Evolutionary conservation across 2,329 filamentous ascomycete species (phyloP).

Genomic region (Fusarium sp.): DNA sequence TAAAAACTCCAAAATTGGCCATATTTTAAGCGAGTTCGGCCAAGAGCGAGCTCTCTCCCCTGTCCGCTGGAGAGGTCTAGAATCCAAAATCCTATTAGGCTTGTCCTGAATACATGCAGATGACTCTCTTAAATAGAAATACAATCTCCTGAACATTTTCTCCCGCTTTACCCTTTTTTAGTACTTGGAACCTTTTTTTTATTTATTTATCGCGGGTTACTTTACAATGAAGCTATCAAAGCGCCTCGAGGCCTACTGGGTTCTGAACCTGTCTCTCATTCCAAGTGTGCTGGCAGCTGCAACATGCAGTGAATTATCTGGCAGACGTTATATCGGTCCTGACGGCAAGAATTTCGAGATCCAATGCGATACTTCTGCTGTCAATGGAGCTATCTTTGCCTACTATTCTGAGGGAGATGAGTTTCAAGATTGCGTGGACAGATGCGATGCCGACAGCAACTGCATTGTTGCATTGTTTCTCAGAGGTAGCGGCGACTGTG

Average conservation of each 20-base stretch:
- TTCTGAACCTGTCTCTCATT: background rate
- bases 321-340: background rate
- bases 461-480: background rate
- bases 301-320: background rate
- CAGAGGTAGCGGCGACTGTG: background rate
- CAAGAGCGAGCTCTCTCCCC: background rate
- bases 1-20: background rate
- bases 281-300: background rate
- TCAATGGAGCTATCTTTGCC: background rate
- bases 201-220: too few species aligned
- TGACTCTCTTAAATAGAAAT: background rate
- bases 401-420: background rate
- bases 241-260: too few species aligned
- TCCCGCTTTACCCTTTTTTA: too few species aligned
- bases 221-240: background rate
- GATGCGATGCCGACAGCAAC: background rate
- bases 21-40: too few species aligned
- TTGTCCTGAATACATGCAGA: background rate
- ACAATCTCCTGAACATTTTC: background rate
- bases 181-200: too few species aligned
- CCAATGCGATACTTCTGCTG: background rate
- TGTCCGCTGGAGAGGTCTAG: background rate
- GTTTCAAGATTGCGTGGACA: background rate
- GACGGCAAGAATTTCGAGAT: background rate
- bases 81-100: accelerated